A percentile compares a stretch with the other conserved stretches of the same genome.
phyloP scores from a whole-genome alignment of 225 moss, liverwort and hornwort genomes.

The Sphagnum tenellum region DNA sequence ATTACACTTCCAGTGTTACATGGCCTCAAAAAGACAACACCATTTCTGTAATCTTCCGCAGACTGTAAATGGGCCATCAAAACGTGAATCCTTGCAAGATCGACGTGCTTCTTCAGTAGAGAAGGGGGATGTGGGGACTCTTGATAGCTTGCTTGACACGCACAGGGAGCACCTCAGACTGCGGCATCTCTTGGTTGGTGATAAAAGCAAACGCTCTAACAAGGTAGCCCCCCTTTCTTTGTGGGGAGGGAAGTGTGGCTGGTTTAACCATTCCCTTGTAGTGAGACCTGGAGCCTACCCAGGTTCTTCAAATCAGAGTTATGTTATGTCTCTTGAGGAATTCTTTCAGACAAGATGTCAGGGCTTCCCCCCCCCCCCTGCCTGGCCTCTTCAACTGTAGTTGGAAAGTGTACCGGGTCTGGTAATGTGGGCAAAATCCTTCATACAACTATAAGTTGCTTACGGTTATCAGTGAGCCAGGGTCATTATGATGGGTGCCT shows the following conservation, averaged over 20 bases:
- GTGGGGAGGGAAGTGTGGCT: constrained; percentile 38
- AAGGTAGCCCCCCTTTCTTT: constrained; percentile 64
- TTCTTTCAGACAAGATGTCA: neutral
- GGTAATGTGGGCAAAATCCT: neutral
- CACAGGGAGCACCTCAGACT: constrained; percentile 73
- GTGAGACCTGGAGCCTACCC: constrained; percentile 4
- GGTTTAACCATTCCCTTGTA: constrained; percentile 33
- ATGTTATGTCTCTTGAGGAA: neutral
- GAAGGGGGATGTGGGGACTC: constrained; percentile 62
- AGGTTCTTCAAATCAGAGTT: constrained; percentile 1
- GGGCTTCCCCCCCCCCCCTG: neutral
- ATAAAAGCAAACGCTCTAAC: constrained; percentile 73
- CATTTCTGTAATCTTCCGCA: constrained; percentile 44
- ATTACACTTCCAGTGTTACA: constrained; percentile 8
- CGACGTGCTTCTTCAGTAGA: constrained; percentile 54
- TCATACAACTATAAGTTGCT: neutral
- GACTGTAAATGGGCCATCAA: constrained; percentile 51
- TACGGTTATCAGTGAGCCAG: neutral
- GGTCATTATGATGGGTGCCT: neutral
- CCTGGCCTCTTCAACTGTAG: no score
- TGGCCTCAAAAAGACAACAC: constrained; percentile 8
- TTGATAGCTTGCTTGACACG: constrained; percentile 69
- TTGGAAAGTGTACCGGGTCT: no score
- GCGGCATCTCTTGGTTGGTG: constrained; percentile 77
- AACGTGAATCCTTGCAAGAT: constrained; percentile 52